Conservation (phyloP, 768 basidiomycete genomes). For the Lactarius sp. region DNA sequence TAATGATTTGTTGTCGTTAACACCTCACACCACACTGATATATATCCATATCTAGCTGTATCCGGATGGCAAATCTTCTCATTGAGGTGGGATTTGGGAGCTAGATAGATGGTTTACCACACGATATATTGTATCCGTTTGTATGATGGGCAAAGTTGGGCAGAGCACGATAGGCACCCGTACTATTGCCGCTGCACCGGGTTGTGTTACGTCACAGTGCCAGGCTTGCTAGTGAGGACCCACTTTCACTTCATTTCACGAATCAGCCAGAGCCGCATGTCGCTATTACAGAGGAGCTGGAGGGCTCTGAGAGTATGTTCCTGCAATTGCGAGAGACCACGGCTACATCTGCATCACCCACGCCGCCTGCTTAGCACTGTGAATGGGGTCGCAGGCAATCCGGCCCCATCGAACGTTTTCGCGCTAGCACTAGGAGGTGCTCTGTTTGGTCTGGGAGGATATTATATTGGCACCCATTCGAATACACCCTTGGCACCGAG, state of each 20-base stretch:
- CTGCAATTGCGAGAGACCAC: neutral
- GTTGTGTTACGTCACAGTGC: too few species aligned
- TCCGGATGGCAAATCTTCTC: neutral
- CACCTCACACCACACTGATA: neutral
- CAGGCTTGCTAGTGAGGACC: neutral
- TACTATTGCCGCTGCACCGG: too few species aligned
- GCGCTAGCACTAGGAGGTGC: conserved; percentile 7
- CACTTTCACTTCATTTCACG: neutral
- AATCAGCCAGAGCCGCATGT: conserved; percentile 3
- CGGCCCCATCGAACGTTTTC: neutral
- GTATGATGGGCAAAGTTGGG: too few species aligned
- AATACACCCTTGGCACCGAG: neutral
- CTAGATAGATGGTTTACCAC: neutral
- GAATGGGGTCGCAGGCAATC: neutral
- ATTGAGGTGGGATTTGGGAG: neutral
- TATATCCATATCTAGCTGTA: neutral
- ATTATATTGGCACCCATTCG: conserved; percentile 14
- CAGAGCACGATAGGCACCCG: too few species aligned
- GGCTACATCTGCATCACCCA: too few species aligned
- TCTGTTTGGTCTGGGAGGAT: conserved; percentile 14
- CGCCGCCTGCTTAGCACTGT: neutral
- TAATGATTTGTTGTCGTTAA: conserved; percentile 22
- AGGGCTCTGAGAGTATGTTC: neutral
- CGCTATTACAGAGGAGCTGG: neutral
- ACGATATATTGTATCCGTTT: too few species aligned